Evolutionary conservation across 2,329 filamentous ascomycete genomes (phyloP).

Genomic region (Drechslerella coelobrocha): DNA sequence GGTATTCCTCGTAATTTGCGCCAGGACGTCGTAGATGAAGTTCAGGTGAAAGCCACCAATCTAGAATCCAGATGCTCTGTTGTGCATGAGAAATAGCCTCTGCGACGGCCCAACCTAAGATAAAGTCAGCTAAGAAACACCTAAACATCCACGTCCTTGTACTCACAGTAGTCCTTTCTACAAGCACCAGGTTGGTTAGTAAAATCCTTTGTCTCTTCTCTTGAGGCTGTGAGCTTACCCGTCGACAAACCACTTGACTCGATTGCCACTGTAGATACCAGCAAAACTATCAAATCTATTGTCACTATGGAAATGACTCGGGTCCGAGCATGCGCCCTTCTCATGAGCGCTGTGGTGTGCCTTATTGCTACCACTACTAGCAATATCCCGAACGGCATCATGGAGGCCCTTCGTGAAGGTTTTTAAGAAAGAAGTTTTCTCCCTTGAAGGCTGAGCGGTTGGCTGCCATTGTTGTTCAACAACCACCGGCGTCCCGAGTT

Average conservation of each 20-base stretch:
- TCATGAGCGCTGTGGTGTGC: constrained; percentile 59
- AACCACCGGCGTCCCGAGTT: constrained; percentile 7
- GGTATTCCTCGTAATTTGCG: constrained; percentile 77
- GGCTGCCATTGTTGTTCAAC: constrained; percentile 35
- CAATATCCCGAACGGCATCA: constrained; percentile 32
- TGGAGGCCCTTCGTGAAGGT: constrained; percentile 30
- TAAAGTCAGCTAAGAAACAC: constrained; percentile 8
- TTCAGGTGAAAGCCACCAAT: constrained; percentile 91
- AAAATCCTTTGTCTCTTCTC: neutral
- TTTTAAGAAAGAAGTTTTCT: constrained; percentile 37
- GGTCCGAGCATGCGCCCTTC: constrained; percentile 54
- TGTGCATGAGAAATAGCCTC: constrained; percentile 77
- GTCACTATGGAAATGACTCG: constrained; percentile 38
- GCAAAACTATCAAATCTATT: constrained; percentile 74
- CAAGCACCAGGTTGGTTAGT: neutral
- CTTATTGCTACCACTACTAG: constrained; percentile 11
- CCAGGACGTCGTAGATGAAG: constrained; percentile 85
- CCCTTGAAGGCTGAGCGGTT: constrained; percentile 32
- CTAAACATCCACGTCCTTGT: neutral
- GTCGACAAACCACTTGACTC: constrained; percentile 86
- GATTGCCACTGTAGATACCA: constrained; percentile 72
- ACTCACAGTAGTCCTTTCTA: constrained; percentile 50
- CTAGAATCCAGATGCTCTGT: constrained; percentile 82
- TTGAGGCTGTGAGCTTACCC: constrained; percentile 68
- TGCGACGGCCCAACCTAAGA: constrained; percentile 74